Evolutionary conservation across 345 rosid species (phyloP).

Genomic region (Pistacia vera): DNA sequence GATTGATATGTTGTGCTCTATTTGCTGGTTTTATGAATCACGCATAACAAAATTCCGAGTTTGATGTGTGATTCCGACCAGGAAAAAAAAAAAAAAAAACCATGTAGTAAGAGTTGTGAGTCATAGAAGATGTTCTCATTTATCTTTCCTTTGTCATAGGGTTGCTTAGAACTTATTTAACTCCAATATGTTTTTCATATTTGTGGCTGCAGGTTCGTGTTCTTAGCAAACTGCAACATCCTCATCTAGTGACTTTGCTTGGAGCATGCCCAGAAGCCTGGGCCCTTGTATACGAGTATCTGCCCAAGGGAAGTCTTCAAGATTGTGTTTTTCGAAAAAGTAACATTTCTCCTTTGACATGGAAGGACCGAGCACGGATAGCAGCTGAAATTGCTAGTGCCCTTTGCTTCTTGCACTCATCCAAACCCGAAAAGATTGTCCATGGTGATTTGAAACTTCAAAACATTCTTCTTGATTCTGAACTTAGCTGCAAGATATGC

Average conservation of each 20-base stretch:
- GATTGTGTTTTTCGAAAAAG: conserved; percentile 53
- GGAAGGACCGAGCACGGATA: conserved; percentile 58
- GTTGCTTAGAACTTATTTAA: neutral
- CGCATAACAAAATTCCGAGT: neutral
- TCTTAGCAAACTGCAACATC: conserved; percentile 71
- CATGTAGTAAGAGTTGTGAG: neutral
- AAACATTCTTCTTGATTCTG: conserved; percentile 65
- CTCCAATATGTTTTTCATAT: neutral
- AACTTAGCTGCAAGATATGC: conserved; percentile 71
- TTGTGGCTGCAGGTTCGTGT: conserved; percentile 54
- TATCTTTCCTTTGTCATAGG: neutral
- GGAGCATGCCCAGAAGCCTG: conserved; percentile 75
- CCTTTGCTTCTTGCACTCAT: conserved; percentile 74
- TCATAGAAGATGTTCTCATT: neutral
- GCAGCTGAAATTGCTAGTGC: conserved; percentile 69
- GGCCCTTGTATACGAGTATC: conserved; percentile 65
- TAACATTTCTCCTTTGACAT: conserved; percentile 49
- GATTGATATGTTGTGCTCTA: neutral
- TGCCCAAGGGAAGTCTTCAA: conserved; percentile 72
- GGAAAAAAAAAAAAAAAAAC: neutral
- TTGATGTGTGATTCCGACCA: neutral
- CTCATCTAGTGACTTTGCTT: conserved; percentile 68
- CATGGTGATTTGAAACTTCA: conserved; percentile 76
- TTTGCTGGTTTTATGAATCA: neutral
- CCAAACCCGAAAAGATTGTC: conserved; percentile 70